Conservation (phyloP, 2,329 filamentous ascomycete species). For the Cladophialophora psammophila region DNA sequence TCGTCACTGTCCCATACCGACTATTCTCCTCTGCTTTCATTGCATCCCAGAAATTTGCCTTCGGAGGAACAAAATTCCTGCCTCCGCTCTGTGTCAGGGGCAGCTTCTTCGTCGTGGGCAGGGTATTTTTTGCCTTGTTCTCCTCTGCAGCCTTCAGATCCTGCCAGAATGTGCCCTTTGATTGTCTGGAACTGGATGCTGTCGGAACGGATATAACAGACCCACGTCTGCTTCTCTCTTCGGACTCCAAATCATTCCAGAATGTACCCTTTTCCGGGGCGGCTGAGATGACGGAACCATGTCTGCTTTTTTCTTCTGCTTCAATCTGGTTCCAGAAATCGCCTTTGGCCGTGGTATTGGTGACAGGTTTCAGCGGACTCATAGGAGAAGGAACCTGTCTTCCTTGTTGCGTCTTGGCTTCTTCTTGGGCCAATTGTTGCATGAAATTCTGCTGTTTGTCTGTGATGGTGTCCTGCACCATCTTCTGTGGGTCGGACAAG, state of each 20-base stretch:
- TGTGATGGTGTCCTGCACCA: conserved; percentile 37
- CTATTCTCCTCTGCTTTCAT: conserved; percentile 35
- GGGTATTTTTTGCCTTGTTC: conserved; percentile 24
- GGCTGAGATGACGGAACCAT: conserved; percentile 28
- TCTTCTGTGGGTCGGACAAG: conserved; percentile 37
- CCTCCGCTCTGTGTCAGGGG: background rate
- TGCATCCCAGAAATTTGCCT: conserved; percentile 36
- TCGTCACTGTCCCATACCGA: conserved; percentile 36
- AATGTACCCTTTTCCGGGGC: conserved; percentile 25
- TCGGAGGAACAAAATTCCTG: conserved; percentile 13
- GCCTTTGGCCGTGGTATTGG: conserved; percentile 16
- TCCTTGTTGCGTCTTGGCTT: conserved; percentile 30
- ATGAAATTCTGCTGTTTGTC: conserved; percentile 33
- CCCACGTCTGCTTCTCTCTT: conserved; percentile 31
- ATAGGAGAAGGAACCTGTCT: background rate
- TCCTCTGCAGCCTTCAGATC: conserved; percentile 37
- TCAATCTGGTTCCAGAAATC: conserved; percentile 32
- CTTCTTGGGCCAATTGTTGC: conserved; percentile 36
- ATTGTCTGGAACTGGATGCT: conserved; percentile 16
- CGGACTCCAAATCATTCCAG: conserved; percentile 28
- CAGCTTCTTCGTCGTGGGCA: conserved; percentile 13
- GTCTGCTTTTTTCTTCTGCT: conserved; percentile 31
- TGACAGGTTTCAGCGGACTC: conserved; percentile 3
- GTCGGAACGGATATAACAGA: conserved; percentile 25
- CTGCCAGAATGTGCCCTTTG: conserved; percentile 38